Evolutionary conservation across 495 filamentous ascomycete genomes (phyloP), one percentile per base, ranked within the genome.

Genomic region (Cenococcum geophilum): DNA sequence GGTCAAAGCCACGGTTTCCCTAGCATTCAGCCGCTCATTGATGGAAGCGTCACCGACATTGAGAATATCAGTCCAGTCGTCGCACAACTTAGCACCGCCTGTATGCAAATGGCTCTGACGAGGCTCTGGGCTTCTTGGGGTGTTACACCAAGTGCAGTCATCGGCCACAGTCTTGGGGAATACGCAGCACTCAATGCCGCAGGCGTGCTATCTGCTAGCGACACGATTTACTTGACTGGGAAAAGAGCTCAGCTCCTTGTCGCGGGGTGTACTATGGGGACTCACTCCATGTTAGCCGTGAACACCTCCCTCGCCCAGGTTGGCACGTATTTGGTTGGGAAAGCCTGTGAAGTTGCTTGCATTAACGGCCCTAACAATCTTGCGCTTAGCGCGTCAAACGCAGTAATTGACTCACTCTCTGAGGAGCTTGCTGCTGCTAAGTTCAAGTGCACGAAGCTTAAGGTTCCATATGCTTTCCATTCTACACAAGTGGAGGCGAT

Each of bases 371-470:
- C 76, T 9, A 69, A 70, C 10, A 78, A 80, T 58, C 81, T 77
- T 23, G 80, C 82, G 8, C 72, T 83, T 36, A 77, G 77, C 53
- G 82, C 80, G 18, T 59, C 73, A 0, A 73, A 61, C 47, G 69
- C 69, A 9, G 70, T 75, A 21, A 63, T 62, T 34, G 50, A 64
- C 50, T 43, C 37, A n/a, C 53, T 67, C 43, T 37, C 50, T 4
- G 57, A 67, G 27, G 37, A 52, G 43, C 58, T 62, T n/a, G 5
- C 40, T n/a, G 59, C 23, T 20, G 73, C 76, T 50, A 79, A 80
- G 1, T 79, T 87, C 68, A 91, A 88, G 70, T 84, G 78, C 66
- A 88, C 82, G 0, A 84, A 83, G 65, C 78, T 93, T 4, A 81
- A 83, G 42, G 82, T 91, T 16, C 87, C 88, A 35, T 93, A 83